phyloP scores from a whole-genome alignment of 2,329 filamentous ascomycete species.

The Ophiobolus disseminans region DNA sequence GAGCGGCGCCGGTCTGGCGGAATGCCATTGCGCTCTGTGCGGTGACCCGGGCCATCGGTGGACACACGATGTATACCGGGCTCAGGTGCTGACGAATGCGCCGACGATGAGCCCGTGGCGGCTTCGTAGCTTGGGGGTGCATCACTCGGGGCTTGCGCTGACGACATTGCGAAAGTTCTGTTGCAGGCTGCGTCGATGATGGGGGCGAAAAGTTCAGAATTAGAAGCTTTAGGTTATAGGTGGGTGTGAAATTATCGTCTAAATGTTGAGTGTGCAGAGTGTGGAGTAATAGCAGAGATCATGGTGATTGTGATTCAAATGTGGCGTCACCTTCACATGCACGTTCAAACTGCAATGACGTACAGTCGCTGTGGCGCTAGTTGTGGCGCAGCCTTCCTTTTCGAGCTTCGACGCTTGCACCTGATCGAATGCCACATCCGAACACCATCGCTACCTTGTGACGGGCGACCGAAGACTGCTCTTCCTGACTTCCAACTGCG shows the following conservation, averaged over 20 bases:
- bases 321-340: conserved; percentile 5
- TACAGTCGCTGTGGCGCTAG: neutral
- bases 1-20: conserved; percentile 60
- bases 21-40: conserved; percentile 59
- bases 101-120: conserved; percentile 32
- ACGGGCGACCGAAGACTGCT: no score
- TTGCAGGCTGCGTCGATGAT: no score
- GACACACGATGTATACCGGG: conserved; percentile 37
- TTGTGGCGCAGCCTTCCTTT: neutral
- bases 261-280: neutral
- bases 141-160: conserved; percentile 31
- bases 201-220: no score
- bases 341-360: conserved; percentile 4
- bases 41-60: conserved; percentile 37
- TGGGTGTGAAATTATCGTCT: neutral
- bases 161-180: conserved; percentile 22
- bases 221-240: neutral
- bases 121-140: conserved; percentile 45
- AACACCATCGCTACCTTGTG: no score
- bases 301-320: conserved; percentile 4
- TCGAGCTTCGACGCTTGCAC: neutral
- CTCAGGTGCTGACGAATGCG: conserved; percentile 19
- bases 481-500: no score
- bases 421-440: neutral
- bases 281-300: neutral